A percentile compares a stretch with the other conserved stretches of the same genome.
phyloP scores from a whole-genome alignment of 345 rosid species.

The Brassica rapa region DNA sequence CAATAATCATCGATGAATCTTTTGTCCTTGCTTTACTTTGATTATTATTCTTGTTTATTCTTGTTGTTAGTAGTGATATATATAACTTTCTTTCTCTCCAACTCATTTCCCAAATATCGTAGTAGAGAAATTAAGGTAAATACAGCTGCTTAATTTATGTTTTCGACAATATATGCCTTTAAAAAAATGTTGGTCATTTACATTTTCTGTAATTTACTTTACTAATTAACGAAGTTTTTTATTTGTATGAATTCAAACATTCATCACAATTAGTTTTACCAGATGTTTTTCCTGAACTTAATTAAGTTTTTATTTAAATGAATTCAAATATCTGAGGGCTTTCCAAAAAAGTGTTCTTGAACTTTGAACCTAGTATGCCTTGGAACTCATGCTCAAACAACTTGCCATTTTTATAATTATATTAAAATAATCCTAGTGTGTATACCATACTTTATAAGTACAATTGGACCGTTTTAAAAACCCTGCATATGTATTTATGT shows the following conservation, averaged over 20 bases:
- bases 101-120: not conserved
- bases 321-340: slow-evolving; percentile 5
- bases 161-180: slow-evolving; percentile 1
- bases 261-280: not conserved
- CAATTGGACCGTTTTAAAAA: not conserved
- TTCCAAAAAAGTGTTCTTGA: slow-evolving; percentile 24
- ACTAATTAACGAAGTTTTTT: not conserved
- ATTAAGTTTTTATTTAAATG: not conserved
- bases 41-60: not conserved
- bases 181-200: not conserved
- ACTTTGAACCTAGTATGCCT: slow-evolving; percentile 31
- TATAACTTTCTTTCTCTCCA: not conserved
- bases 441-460: not conserved
- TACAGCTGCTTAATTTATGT: not conserved
- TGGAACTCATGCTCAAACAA: slow-evolving; percentile 26
- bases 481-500: not conserved
- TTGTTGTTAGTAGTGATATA: not conserved
- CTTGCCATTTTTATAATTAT: slow-evolving; percentile 20
- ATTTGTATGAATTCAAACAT: not conserved
- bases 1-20: not conserved
- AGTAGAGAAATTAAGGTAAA: not conserved
- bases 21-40: not conserved
- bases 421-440: not conserved
- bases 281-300: not conserved
- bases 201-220: not conserved